phyloP scores from a whole-genome alignment of 2,329 filamentous ascomycete species.

The Fusarium sp. region DNA sequence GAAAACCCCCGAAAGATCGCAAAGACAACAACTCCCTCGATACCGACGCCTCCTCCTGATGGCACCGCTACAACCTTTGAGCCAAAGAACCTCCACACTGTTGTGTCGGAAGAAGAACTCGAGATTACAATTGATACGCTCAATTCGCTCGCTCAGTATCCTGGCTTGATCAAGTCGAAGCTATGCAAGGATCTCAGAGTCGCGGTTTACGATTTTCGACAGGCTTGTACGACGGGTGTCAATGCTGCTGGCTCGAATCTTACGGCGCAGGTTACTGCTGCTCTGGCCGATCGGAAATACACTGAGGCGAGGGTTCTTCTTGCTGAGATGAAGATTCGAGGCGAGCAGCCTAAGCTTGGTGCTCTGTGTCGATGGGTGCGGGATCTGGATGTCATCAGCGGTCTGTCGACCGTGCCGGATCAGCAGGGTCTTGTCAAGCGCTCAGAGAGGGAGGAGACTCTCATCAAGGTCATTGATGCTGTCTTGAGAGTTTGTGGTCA shows the following conservation, averaged over 20 bases:
- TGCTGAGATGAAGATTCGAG: slow-evolving; percentile 76
- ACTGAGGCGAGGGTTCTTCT: slow-evolving; percentile 73
- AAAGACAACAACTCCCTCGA: slow-evolving; percentile 49
- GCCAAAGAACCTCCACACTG: slow-evolving; percentile 62
- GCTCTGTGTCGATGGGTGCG: slow-evolving; percentile 79
- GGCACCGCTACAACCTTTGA: slow-evolving; percentile 51
- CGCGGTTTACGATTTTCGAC: slow-evolving; percentile 76
- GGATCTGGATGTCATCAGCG: slow-evolving; percentile 76
- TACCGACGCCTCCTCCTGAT: slow-evolving; percentile 53
- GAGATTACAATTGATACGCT: slow-evolving; percentile 76
- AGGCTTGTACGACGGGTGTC: slow-evolving; percentile 74
- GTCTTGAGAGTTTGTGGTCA: slow-evolving; percentile 73
- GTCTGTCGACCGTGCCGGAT: slow-evolving; percentile 67
- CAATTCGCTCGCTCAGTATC: slow-evolving; percentile 67
- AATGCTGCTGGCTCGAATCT: slow-evolving; percentile 71
- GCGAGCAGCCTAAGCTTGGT: slow-evolving; percentile 73
- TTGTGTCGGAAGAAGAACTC: slow-evolving; percentile 73
- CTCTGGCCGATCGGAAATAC: slow-evolving; percentile 73
- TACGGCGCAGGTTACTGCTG: slow-evolving; percentile 73
- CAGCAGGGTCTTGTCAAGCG: slow-evolving; percentile 54
- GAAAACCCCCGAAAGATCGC: slow-evolving; percentile 53
- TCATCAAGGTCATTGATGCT: slow-evolving; percentile 71
- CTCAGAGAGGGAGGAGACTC: slow-evolving; percentile 62
- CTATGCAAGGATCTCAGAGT: slow-evolving; percentile 73
- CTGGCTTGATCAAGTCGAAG: slow-evolving; percentile 74